Evolutionary conservation across 257 asterid species (phyloP), one percentile per base, ranked within the genome.

Genomic region (Datura wrightii): DNA sequence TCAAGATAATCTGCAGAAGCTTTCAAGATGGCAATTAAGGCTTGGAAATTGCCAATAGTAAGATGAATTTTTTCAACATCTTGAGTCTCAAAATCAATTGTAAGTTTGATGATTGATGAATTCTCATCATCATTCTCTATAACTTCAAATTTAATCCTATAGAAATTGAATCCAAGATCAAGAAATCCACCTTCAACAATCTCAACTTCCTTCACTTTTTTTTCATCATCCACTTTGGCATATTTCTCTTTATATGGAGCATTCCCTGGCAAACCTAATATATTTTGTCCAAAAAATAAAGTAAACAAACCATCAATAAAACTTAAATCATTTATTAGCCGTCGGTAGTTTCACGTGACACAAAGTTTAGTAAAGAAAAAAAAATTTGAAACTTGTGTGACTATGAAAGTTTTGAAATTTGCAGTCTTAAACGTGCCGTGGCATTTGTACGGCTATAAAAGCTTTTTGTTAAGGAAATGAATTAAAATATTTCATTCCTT

Each of bases 181-280:
- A 74, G 81, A 13, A 2, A 74, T 48, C 60, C 81, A 48, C 81
- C 81, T 74, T 74, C 81, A 74, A 74, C 60, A 74, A 11, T 3
- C 60, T 74, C 60, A 6, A 24, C 42, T 74, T 6, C 44, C 60
- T 74, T 74, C 13, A 24, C 60, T 74, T 44, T 2, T 74, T 24
- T 74, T 1, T 0, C 44, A 74, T 74, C 60, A 31, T 48, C 81
- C 19, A 74, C 0, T 31, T 34, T 24, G 13, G 11, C 44, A 31
- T 1, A 48, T 16, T 76, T 76, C 82, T 76, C 82, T 31, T 50
- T 76, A 14, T 50, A 76, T 3, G 82, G 44, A 76, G 62, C 31
- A 76, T 76, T 76, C 1, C 62, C 82, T 6, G 15, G 15, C 50
- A 76, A 50, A 76, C 82, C 62, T 76, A 50, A 76, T 13, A 50